These are phyloP conservation scores for Pyrus bretschneideri DNA, from an alignment of 306 rosid species.

Conservation along the genomic window DNA sequence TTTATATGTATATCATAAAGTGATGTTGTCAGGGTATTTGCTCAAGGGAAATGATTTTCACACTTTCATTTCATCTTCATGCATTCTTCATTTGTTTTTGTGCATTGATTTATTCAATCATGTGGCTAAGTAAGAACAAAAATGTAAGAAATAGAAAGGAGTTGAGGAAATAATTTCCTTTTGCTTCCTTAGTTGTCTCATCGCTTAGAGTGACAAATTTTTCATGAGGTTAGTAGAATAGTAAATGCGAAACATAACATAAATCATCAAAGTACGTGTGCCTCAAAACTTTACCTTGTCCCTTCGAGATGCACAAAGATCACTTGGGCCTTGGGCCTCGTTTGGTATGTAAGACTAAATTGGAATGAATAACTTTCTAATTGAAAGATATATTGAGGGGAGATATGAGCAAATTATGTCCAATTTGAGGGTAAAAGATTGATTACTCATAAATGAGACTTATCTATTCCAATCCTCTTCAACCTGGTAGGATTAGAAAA, in stretches of 20 bases:
- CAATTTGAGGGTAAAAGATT: too few species aligned
- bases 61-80: too few species aligned
- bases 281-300: neutral
- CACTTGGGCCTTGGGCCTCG: too few species aligned
- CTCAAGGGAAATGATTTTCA: too few species aligned
- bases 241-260: neutral
- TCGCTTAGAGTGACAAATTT: neutral
- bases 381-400: rapidly evolving
- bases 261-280: neutral
- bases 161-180: neutral
- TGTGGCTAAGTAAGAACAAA: neutral
- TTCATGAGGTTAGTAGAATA: too few species aligned
- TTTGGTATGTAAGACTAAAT: too few species aligned
- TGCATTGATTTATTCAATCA: neutral
- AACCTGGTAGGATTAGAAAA: too few species aligned
- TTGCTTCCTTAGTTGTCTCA: neutral
- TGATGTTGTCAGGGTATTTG: neutral
- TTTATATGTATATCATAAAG: neutral
- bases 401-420: too few species aligned
- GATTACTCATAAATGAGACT: too few species aligned
- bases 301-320: neutral
- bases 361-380: too few species aligned
- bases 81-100: too few species aligned
- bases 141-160: neutral
- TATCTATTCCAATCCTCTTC: too few species aligned